Percentiles rank a stretch among this genome's conserved stretches.
Evolutionary conservation across 2,329 filamentous ascomycete species (phyloP).

Genomic region (Pochonia chlamydosporia): DNA sequence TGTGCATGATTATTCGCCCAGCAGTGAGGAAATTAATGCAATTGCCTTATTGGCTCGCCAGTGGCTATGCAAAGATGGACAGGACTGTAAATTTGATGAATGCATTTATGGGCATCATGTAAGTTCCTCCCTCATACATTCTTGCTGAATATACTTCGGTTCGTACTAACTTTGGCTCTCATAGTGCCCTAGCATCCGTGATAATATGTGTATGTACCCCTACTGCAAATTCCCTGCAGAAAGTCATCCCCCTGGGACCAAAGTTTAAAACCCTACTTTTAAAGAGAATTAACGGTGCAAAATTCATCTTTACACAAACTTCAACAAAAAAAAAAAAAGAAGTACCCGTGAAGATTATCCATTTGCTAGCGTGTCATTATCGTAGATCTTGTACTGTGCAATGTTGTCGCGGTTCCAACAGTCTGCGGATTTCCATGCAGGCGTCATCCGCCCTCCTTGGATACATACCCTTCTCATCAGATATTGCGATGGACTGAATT

Average conservation of each 20-base stretch:
- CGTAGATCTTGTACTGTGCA: too few relatives aligned
- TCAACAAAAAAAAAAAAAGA: too few relatives aligned
- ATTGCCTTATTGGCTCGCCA: conserved; percentile 50
- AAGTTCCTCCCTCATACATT: conserved; percentile 20
- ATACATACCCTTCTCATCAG: too few relatives aligned
- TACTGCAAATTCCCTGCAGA: conserved; percentile 49
- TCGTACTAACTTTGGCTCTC: too few relatives aligned
- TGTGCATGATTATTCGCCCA: conserved; percentile 49
- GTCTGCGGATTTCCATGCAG: too few relatives aligned
- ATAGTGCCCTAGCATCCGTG: conserved; percentile 46
- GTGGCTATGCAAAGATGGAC: conserved; percentile 51
- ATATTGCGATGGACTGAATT: too few relatives aligned
- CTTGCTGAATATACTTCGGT: too few relatives aligned
- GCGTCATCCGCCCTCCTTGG: too few relatives aligned
- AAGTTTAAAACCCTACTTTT: conserved; percentile 34
- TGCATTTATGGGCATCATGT: conserved; percentile 62
- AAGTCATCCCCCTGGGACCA: conserved; percentile 53
- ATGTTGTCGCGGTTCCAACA: too few relatives aligned
- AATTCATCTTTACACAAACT: too few relatives aligned
- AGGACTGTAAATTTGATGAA: conserved; percentile 49
- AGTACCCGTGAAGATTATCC: too few relatives aligned
- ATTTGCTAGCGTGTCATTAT: too few relatives aligned
- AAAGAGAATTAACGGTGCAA: conserved; percentile 28
- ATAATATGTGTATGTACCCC: conserved; percentile 46
- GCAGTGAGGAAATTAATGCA: conserved; percentile 48